Evolutionary conservation across 169 alveolate genomes (phyloP), one percentile per base, ranked within the genome.

Genomic region (Plasmodium sp.): DNA sequence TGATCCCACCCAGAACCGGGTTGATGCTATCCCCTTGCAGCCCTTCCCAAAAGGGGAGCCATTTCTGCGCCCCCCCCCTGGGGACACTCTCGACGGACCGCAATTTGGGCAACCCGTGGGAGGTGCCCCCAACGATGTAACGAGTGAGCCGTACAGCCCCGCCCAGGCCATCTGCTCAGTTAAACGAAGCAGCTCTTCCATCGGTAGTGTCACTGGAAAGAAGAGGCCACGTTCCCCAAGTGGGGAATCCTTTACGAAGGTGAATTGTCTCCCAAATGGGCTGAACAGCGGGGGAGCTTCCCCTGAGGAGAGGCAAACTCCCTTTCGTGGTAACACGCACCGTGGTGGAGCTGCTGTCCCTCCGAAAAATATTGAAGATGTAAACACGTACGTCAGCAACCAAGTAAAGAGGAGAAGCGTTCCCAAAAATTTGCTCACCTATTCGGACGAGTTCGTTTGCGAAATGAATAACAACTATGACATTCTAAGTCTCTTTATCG

Each of bases 401-500:
- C 54, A 36, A n/a, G 22, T 86, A 7, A 77, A 86, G 7, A 22
- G 67, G 72, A 51, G 33, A 31, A 34, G 71, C 39, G 45, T 39
- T 1, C 93, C 93, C 3, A 74, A 3, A 16, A 34, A 86, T 75
- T 10, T 86, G 1, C 39, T 86, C 16, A 86, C 74, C 5, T 86
- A 75, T 16, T 86, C 93, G 2, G 75, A 86, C 16, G 93, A 86
- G 67, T 86, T 86, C 71, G 18, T 86, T 0, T 39, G 22, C 2
- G 93, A 86, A 56, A 39, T 86, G 81, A 86, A 86, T 18, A 86
- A 86, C 18, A 75, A 86, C 45, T 86, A 86, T 48, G 93, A 86
- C 58, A 86, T 77, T 3, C 7, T 86, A 22, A 56, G 86, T 16
- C 62, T 18, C 9, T 86, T 51, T 71, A 86, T 86, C 31, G 93